Evolutionary conservation across 345 rosid species (phyloP).

Genomic region (Sonneratia alba): DNA sequence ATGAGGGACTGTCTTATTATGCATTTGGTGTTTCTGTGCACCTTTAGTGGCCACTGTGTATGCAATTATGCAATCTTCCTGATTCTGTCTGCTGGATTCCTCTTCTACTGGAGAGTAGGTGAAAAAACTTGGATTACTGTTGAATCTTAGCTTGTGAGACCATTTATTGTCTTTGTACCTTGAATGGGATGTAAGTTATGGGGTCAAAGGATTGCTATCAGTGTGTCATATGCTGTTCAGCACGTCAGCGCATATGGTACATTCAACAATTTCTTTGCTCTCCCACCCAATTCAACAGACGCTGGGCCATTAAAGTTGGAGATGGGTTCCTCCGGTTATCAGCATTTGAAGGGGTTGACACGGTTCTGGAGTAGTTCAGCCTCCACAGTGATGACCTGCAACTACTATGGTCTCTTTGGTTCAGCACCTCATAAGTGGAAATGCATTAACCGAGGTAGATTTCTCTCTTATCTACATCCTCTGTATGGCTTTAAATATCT

Average conservation of each 20-base stretch:
- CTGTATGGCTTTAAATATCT: no score
- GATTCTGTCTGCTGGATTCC: slow-evolving; percentile 21
- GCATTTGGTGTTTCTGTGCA: slow-evolving; percentile 3
- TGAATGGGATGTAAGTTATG: slow-evolving; percentile 27
- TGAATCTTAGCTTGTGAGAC: slow-evolving; percentile 24
- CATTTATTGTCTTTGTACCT: slow-evolving; percentile 24
- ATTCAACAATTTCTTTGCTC: background rate
- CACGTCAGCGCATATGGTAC: slow-evolving; percentile 13
- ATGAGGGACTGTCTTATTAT: slow-evolving; percentile 18
- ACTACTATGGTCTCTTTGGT: background rate
- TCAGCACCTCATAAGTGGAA: slow-evolving; percentile 1
- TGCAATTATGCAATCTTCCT: slow-evolving; percentile 19
- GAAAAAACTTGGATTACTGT: slow-evolving; percentile 15
- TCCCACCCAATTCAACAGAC: background rate
- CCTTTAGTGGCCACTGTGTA: slow-evolving; percentile 20
- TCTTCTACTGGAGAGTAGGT: slow-evolving; percentile 17
- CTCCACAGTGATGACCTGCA: background rate
- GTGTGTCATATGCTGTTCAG: slow-evolving; percentile 17
- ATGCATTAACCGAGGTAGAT: slow-evolving; percentile 1
- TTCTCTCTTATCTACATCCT: background rate
- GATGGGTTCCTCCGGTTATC: background rate
- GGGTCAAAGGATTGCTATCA: slow-evolving; percentile 28
- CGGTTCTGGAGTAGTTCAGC: background rate
- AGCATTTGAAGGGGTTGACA: background rate
- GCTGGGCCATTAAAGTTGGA: background rate